Evolutionary conservation across 2,329 filamentous ascomycete genomes (phyloP), one percentile per base, ranked within the genome.

Genomic region (Dryadomyces quercus-mongolicae): DNA sequence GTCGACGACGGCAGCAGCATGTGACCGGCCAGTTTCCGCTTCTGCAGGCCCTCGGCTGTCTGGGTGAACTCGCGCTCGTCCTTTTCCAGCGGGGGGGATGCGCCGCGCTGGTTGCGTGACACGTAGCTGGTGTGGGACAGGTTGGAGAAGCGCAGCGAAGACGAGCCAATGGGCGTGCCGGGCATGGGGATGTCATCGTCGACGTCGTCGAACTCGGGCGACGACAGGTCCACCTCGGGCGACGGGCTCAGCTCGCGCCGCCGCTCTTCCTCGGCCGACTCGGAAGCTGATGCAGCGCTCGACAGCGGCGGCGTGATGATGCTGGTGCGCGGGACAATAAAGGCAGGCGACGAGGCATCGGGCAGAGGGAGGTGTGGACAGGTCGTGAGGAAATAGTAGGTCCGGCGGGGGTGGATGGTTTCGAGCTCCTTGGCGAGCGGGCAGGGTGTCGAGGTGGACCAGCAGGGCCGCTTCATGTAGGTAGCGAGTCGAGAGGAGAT

Each of bases 51-150:
- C 61, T 89, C 88, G 16, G 93, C 93, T 1, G 91, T 97, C 70
- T 95, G 88, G 7, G 92, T 96, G 65, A 98, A 98, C 69, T 97
- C 93, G 65, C 86, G 88, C 74, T 97, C 92, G 62, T 97, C 92
- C 63, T 87, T 89, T 71, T 97, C 92, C 42, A 97, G 76, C 16
- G 90, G 89, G 52, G 92, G 91, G 59, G 88, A 93, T 22, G 86
- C 82, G n/a, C 85, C 86, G 56, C 87, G 82, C 57, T 82, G 77
- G 62, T 68, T 53, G 62, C 69, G 63, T 36, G 63, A 63, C 48
- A 61, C 62, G 49, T 54, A 43, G 56, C 67, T 63, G 60, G 70
- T 65, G 62, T 68, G 64, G 55, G 64, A 64, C 55, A 64, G 63
- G 57, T 65, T 68, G 55, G 61, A 65, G 60, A 68, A 68, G 51